phyloP scores from a whole-genome alignment of 2,329 filamentous ascomycete species.

The Xylariaceae sp. region DNA sequence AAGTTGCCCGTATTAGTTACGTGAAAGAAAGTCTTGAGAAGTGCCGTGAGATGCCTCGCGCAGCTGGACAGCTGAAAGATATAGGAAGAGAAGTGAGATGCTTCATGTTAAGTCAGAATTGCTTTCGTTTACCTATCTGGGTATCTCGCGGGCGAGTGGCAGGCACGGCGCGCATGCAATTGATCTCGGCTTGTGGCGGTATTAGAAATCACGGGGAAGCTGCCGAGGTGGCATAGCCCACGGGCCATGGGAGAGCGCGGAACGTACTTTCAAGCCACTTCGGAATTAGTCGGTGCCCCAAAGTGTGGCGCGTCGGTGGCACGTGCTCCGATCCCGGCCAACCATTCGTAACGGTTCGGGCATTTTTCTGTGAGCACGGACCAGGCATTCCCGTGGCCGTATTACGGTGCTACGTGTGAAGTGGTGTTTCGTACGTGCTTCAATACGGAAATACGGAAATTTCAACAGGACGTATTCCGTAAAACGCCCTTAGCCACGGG shows the following conservation, averaged over 20 bases:
- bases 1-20: background rate
- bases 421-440: too few relatives aligned
- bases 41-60: background rate
- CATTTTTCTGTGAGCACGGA: too few relatives aligned
- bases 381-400: too few relatives aligned
- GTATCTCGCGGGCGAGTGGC: too few relatives aligned
- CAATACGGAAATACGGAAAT: too few relatives aligned
- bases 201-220: background rate
- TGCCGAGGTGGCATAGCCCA: background rate
- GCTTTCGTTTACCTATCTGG: too few relatives aligned
- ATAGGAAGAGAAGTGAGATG: background rate
- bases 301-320: background rate
- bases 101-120: too few relatives aligned
- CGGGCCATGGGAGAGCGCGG: too few relatives aligned
- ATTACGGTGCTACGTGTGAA: too few relatives aligned
- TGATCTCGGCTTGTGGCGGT: background rate
- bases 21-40: background rate
- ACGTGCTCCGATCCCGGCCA: background rate
- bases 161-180: background rate
- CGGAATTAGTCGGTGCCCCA: background rate
- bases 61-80: background rate
- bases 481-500: background rate
- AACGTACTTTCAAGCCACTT: too few relatives aligned
- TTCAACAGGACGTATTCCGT: background rate
- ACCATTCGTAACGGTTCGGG: too few relatives aligned